phyloP scores from a whole-genome alignment of 2,329 filamentous ascomycete species.

The Pseudocercospora vitis region DNA sequence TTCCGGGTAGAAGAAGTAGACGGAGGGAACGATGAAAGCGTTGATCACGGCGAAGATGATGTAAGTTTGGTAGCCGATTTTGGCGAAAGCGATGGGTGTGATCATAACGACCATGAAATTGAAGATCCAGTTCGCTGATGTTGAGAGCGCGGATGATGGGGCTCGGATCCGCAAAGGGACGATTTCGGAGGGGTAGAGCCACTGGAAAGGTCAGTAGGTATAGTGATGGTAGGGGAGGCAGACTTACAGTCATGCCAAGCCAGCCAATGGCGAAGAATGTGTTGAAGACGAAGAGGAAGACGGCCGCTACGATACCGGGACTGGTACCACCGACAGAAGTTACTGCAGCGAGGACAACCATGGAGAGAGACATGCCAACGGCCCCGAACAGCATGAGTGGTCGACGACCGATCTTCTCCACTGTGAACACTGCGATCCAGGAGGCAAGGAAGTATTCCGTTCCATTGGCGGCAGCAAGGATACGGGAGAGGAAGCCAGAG shows the following conservation, averaged over 20 bases:
- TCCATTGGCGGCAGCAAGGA: conserved; percentile 56
- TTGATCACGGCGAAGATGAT: conserved; percentile 64
- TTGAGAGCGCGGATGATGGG: conserved; percentile 42
- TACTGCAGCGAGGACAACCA: conserved; percentile 34
- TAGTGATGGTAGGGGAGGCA: too few species aligned
- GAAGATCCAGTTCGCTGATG: conserved; percentile 41
- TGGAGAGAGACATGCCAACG: conserved; percentile 31
- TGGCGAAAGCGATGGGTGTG: conserved; percentile 58
- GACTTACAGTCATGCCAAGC: conserved; percentile 34
- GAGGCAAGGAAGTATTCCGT: conserved; percentile 55
- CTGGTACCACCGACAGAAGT: conserved; percentile 19
- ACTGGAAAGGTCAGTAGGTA: conserved; percentile 12
- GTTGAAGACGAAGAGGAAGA: conserved; percentile 42
- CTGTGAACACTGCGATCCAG: conserved; percentile 51
- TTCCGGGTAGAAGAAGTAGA: conserved; percentile 51
- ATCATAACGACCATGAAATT: conserved; percentile 52
- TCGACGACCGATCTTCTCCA: conserved; percentile 56
- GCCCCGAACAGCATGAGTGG: conserved; percentile 72
- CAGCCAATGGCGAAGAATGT: conserved; percentile 41
- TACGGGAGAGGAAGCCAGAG: conserved; percentile 47
- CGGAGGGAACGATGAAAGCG: conserved; percentile 55
- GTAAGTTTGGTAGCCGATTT: conserved; percentile 43
- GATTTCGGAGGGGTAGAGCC: conserved; percentile 37
- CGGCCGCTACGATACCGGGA: conserved; percentile 41
- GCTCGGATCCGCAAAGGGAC: conserved; percentile 39